phyloP scores from a whole-genome alignment of 257 asterid genomes.

The Jasminum sambac region DNA sequence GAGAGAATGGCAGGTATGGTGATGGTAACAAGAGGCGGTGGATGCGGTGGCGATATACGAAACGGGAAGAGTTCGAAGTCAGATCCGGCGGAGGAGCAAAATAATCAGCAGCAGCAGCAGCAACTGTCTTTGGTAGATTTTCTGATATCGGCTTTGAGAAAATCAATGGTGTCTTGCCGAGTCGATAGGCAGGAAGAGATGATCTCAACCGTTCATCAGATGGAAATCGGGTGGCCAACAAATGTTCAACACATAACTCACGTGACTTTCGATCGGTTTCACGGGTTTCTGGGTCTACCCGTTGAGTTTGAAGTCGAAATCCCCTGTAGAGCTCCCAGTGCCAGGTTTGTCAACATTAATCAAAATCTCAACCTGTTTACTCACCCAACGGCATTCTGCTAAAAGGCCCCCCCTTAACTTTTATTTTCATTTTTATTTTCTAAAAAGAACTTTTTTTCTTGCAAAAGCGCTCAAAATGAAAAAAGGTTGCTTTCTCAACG shows the following conservation, averaged over 20 bases:
- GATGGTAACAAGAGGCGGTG: constrained; percentile 66
- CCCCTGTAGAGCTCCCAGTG: constrained; percentile 89
- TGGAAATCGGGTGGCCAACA: constrained; percentile 98
- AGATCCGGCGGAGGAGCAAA: constrained; percentile 39
- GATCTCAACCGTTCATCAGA: constrained; percentile 60
- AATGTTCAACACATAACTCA: constrained; percentile 87
- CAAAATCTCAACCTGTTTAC: not conserved
- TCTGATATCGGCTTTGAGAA: constrained; percentile 72
- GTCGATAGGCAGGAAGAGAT: constrained; percentile 57
- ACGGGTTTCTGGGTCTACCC: constrained; percentile 91
- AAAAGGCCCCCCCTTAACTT: not conserved
- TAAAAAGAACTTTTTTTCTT: not conserved
- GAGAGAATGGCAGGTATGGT: constrained; percentile 62
- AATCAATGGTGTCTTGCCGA: constrained; percentile 90
- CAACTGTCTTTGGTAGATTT: constrained; percentile 72
- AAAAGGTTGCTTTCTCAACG: constrained; percentile 7
- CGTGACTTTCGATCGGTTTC: constrained; percentile 92
- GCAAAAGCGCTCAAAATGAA: not conserved
- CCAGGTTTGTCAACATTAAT: constrained; percentile 51
- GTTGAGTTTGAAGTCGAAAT: constrained; percentile 87
- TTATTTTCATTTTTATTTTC: not conserved
- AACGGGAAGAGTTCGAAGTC: constrained; percentile 41
- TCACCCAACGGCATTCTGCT: not conserved
- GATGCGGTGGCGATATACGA: constrained; percentile 40
- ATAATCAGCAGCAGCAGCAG: constrained; percentile 47